Base-by-base conservation (phyloP, 441 rosid species). In the Eruca vesicaria region DNA sequence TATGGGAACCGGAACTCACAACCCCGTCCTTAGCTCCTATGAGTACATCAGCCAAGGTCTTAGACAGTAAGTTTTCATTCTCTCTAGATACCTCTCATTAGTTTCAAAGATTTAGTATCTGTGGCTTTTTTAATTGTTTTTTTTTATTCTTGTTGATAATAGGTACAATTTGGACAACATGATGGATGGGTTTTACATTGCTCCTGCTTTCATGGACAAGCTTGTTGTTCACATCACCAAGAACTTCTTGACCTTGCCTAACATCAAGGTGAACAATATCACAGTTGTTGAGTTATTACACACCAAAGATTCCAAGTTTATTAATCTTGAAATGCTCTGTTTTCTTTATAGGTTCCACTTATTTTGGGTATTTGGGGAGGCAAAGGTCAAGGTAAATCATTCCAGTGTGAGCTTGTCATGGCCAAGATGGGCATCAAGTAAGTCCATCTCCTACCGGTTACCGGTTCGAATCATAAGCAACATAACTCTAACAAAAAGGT, bases 331-430 rank as follows among this genome's bases (percentile, higher is more conserved):
- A 52, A 74, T 74, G 57, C 38, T 63, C 3, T 23, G 26, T 23
- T 23, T 4, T 2, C 0, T 9, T 4, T 29, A 50, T 73, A 94
- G 98, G 77, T 94, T 85, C 98, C 99, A 71, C 91, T 95, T 68
- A 95, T 95, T 70, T 88, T 95, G 86, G 99, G 99, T 84, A 69
- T 94, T 3, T 94, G 99, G 99, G 99, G 97, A 88, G 99, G 99
- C 81, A 94, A 94, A 79, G 99, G 97, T 74, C 99, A 92, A 71
- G 99, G 98, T 74, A 94, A 94, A 82, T 92, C 99, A 59, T 94
- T 94, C 92, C 99, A 92, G 32, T 90, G 97, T 75, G 99, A 92
- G 84, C 99, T 94, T 65, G 98, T 95, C 59, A 87, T 95, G 71
- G 89, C 93, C 84, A 95, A 95, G 96, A 87, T 92, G 98, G 99